These are phyloP conservation scores for Wickerhamiella kurtzmanii DNA, from an alignment of 805 yeast species.

Conservation along the genomic window DNA sequence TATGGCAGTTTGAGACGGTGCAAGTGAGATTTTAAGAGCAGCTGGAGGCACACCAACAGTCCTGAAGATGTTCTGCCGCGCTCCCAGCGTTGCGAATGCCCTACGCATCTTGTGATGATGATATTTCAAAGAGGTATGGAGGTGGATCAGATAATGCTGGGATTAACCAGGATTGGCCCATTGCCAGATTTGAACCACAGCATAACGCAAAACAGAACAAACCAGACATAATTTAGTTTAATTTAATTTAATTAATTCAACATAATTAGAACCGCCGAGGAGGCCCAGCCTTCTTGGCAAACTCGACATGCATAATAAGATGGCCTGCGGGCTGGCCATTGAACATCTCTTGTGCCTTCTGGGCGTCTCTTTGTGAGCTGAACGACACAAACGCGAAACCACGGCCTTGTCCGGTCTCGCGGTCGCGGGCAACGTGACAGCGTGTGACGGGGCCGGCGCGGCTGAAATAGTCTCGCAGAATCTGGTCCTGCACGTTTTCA, in stretches of 20 bases:
- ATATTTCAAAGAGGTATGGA: not conserved
- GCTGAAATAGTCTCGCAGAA: slow-evolving; percentile 60
- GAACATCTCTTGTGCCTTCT: slow-evolving; percentile 58
- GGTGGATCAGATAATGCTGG: too few relatives aligned
- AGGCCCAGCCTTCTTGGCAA: slow-evolving; percentile 21
- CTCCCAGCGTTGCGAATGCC: not conserved
- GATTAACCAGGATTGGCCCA: too few relatives aligned
- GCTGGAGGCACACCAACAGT: not conserved
- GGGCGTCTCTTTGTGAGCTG: slow-evolving; percentile 48
- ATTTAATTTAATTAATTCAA: not conserved
- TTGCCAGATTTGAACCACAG: too few relatives aligned
- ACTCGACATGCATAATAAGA: slow-evolving; percentile 48
- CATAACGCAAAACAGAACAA: too few relatives aligned
- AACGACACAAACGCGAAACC: slow-evolving; percentile 90
- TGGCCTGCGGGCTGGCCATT: slow-evolving; percentile 89
- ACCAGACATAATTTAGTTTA: too few relatives aligned
- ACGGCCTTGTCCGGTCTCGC: slow-evolving; percentile 85
- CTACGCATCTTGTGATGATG: not conserved
- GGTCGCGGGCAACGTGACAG: slow-evolving; percentile 73
- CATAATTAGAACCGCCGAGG: not conserved
- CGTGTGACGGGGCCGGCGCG: slow-evolving; percentile 58
- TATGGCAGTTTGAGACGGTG: not conserved
- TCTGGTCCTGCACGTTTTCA: slow-evolving; percentile 68
- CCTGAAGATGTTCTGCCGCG: not conserved
- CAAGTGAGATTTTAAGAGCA: not conserved